Conservation (phyloP, 1,284 basidiomycete species). For the Pseudozyma tsukubaensis region DNA sequence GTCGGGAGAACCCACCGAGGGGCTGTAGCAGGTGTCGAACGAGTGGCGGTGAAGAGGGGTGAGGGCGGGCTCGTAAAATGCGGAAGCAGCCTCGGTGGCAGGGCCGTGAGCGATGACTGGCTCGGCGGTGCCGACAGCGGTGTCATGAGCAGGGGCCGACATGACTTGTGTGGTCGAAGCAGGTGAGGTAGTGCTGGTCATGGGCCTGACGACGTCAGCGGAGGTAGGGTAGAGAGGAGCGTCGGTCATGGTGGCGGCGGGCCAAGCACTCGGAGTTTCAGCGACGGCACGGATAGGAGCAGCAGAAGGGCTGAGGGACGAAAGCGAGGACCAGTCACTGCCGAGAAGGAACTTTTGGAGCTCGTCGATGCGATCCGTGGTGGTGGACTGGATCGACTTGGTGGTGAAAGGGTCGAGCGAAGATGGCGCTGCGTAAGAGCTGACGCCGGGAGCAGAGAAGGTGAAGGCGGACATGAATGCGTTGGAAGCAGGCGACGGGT, state of each 20-base stretch:
- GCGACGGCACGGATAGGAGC: slow-evolving; percentile 9
- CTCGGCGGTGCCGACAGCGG: neutral
- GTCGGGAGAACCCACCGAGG: slow-evolving; percentile 45
- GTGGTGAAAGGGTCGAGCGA: slow-evolving; percentile 17
- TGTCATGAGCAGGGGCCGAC: neutral
- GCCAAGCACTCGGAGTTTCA: slow-evolving; percentile 10
- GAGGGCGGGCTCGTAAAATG: slow-evolving; percentile 15
- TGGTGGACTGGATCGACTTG: slow-evolving; percentile 20
- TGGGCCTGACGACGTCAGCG: slow-evolving; percentile 23
- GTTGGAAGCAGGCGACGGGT: slow-evolving; percentile 16
- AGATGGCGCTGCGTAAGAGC: slow-evolving; percentile 24
- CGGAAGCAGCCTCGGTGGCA: slow-evolving; percentile 1
- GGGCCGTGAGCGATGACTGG: neutral
- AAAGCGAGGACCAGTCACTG: slow-evolving; percentile 46
- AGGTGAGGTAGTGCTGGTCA: slow-evolving; percentile 1
- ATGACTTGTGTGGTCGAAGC: neutral
- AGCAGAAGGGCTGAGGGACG: slow-evolving; percentile 30
- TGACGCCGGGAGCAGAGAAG: slow-evolving; percentile 14
- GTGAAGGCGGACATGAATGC: slow-evolving; percentile 32
- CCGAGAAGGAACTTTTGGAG: slow-evolving; percentile 42
- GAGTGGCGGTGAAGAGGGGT: slow-evolving; percentile 41
- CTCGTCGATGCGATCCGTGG: slow-evolving; percentile 31
- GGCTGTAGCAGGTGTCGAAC: slow-evolving; percentile 40
- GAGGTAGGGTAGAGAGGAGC: slow-evolving; percentile 20
- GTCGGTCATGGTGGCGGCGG: slow-evolving; percentile 9